These are phyloP conservation scores for Teratosphaeria zuluensis DNA, from an alignment of 2,329 filamentous ascomycete genomes.

Conservation along the genomic window DNA sequence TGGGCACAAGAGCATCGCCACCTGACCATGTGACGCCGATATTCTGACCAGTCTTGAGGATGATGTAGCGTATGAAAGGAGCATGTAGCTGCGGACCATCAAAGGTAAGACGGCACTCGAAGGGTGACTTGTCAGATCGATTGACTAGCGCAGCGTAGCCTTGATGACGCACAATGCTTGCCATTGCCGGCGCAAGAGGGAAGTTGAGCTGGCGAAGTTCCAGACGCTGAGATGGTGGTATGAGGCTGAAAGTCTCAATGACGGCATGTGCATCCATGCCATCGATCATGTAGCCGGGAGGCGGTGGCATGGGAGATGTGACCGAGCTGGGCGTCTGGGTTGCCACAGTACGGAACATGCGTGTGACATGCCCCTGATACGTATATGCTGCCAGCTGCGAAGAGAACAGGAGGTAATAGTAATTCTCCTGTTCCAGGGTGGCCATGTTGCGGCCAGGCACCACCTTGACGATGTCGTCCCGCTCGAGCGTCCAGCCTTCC, in stretches of 20 bases:
- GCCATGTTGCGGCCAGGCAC: slow-evolving; percentile 55
- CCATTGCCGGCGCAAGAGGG: slow-evolving; percentile 25
- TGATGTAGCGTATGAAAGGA: slow-evolving; percentile 13
- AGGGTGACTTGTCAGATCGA: slow-evolving; percentile 19
- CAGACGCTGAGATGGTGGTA: slow-evolving; percentile 32
- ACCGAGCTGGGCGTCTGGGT: slow-evolving; percentile 33
- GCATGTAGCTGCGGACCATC: slow-evolving; percentile 23
- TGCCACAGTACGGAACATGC: slow-evolving; percentile 41
- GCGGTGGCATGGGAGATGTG: slow-evolving; percentile 34
- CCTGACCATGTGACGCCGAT: slow-evolving; percentile 21
- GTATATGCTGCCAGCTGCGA: slow-evolving; percentile 47
- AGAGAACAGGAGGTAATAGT: slow-evolving; percentile 63
- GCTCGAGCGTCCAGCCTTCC: slow-evolving; percentile 50
- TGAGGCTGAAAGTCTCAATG: slow-evolving; percentile 41
- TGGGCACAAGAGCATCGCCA: slow-evolving; percentile 12
- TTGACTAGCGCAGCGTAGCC: slow-evolving; percentile 22
- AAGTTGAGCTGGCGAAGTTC: slow-evolving; percentile 27
- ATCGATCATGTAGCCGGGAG: slow-evolving; percentile 33
- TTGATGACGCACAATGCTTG: slow-evolving; percentile 27
- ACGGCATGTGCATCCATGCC: slow-evolving; percentile 38
- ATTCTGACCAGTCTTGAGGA: slow-evolving; percentile 16
- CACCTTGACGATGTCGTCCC: slow-evolving; percentile 46
- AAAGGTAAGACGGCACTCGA: slow-evolving; percentile 24
- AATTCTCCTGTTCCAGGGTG: slow-evolving; percentile 53
- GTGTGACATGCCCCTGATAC: slow-evolving; percentile 48